Evolutionary conservation across 164 flowering plant genomes (phyloP).

Genomic region (Kalanchoe fedtschenkoi): DNA sequence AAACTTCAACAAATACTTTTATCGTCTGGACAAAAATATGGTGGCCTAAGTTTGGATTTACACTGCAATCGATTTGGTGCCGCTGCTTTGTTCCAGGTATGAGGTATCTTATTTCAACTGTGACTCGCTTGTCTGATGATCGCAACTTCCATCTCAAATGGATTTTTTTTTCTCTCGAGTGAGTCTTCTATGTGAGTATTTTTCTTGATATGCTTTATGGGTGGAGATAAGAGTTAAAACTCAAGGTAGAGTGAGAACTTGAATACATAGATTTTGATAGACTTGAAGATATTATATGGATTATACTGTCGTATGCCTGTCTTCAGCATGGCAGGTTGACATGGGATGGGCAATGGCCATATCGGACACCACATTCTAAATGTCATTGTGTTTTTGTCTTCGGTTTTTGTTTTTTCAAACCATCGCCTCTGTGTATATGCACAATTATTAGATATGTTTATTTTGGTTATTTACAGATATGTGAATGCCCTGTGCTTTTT

Average conservation of each 20-base stretch:
- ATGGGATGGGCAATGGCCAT: not conserved
- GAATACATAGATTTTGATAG: no score
- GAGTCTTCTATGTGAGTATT: no score
- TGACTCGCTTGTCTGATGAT: not conserved
- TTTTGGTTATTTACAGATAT: constrained; percentile 40
- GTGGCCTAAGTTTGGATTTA: constrained; percentile 77
- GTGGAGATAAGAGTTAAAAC: no score
- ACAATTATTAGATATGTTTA: not conserved
- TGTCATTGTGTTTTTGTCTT: not conserved
- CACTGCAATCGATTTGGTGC: constrained; percentile 91
- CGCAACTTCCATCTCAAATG: not conserved
- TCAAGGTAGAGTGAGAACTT: no score
- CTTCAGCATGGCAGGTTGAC: no score
- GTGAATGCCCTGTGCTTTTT: constrained; percentile 79
- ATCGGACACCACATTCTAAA: not conserved
- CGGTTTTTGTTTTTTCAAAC: no score
- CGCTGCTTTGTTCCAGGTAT: constrained; percentile 82
- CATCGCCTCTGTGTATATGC: no score
- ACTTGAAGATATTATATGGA: no score
- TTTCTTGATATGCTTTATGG: no score
- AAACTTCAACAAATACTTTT: constrained; percentile 55
- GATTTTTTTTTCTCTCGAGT: no score
- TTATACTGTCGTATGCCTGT: no score
- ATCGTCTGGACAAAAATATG: constrained; percentile 60
- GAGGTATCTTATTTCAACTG: not conserved